A percentile compares a stretch with the other conserved stretches of the same genome.
These are phyloP conservation scores for Tilletia indica DNA, from an alignment of 1,284 basidiomycete genomes.

Conservation along the genomic window DNA sequence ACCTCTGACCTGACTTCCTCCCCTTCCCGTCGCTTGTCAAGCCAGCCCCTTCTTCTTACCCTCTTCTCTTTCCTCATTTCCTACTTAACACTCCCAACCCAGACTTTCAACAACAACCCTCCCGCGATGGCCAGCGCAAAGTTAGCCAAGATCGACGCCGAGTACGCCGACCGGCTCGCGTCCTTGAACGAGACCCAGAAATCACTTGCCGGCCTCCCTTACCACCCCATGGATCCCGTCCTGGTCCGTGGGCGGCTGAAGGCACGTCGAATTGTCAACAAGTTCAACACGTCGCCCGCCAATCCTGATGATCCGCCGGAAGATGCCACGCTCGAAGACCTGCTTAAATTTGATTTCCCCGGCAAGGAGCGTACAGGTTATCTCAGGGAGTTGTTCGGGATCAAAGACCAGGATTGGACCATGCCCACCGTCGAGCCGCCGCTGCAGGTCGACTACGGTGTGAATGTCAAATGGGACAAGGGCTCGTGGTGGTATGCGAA, in stretches of 20 bases:
- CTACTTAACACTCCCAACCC: no score
- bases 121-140: not conserved
- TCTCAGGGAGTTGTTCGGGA: not conserved
- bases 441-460: not conserved
- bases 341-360: not conserved
- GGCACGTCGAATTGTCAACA: slow-evolving; percentile 20
- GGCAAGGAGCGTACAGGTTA: not conserved
- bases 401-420: not conserved
- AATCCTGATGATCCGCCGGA: slow-evolving; percentile 21
- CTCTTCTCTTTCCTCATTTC: no score
- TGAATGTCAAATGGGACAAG: slow-evolving; percentile 7
- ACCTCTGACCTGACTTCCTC: no score
- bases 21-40: no score
- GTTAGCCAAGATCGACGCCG: slow-evolving; percentile 13
- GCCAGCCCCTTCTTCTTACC: no score
- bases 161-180: not conserved
- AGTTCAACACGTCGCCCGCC: slow-evolving; percentile 27
- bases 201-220: slow-evolving; percentile 23
- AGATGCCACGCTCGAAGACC: not conserved
- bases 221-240: slow-evolving; percentile 24
- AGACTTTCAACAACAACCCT: not conserved
- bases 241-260: slow-evolving; percentile 23
- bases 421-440: slow-evolving; percentile 7
- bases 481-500: not conserved
- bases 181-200: slow-evolving; percentile 7